Percentiles rank a stretch among this genome's conserved stretches.
Conservation (phyloP, 2,329 filamentous ascomycete genomes). For the Westerdykella sp. region DNA sequence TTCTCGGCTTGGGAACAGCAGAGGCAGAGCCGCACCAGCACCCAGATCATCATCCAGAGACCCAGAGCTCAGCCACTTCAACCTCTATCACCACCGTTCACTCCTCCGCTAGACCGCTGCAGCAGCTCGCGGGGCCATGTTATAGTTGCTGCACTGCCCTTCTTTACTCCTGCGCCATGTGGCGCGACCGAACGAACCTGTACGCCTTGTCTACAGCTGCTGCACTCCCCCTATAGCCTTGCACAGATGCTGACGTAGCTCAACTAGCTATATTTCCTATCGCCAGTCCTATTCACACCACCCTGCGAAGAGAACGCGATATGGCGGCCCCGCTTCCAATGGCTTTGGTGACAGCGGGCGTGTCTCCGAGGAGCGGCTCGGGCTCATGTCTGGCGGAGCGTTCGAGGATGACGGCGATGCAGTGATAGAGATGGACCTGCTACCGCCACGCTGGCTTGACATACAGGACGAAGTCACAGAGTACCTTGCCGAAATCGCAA, state of each 20-base stretch:
- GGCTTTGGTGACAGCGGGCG: conserved; percentile 43
- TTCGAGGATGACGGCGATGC: conserved; percentile 85
- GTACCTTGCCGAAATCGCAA: conserved; percentile 69
- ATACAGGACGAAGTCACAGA: conserved; percentile 90
- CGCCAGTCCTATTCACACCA: conserved; percentile 97
- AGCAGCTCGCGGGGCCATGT: conserved; percentile 18
- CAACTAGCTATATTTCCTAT: conserved; percentile 88
- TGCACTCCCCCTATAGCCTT: conserved; percentile 4
- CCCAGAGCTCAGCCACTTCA: too few species aligned
- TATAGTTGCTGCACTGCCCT: conserved; percentile 12
- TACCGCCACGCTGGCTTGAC: conserved; percentile 94
- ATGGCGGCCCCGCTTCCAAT: conserved; percentile 49
- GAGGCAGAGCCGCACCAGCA: too few species aligned
- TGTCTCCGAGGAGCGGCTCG: conserved; percentile 61
- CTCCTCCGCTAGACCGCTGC: not conserved
- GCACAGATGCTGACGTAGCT: conserved; percentile 28
- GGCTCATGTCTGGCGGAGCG: conserved; percentile 73
- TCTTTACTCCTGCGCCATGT: conserved; percentile 60
- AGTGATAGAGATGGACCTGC: conserved; percentile 95
- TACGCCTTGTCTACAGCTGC: conserved; percentile 44
- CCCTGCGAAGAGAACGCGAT: conserved; percentile 76
- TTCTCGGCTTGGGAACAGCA: too few species aligned
- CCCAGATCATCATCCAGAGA: too few species aligned
- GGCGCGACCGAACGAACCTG: conserved; percentile 99
- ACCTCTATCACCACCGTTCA: not conserved